Evolutionary conservation across 208 protist species (phyloP).

Genomic region (Acanthamoeba triangularis): DNA sequence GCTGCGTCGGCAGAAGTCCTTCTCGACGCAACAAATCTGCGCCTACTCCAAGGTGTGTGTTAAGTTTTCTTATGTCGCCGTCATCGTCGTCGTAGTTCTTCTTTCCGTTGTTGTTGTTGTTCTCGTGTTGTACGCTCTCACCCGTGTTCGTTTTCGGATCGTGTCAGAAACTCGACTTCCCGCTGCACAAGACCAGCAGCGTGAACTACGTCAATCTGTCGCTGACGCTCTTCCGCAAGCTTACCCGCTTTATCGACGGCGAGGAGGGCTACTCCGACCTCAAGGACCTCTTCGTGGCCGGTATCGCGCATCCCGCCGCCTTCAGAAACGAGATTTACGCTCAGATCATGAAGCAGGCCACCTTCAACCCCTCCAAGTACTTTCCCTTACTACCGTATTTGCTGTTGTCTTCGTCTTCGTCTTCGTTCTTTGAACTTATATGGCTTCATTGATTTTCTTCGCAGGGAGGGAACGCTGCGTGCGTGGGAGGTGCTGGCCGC

Average conservation of each 20-base stretch:
- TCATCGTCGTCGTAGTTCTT: not conserved
- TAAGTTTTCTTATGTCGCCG: too few species aligned
- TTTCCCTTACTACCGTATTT: not conserved
- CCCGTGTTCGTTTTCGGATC: not conserved
- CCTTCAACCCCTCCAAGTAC: constrained; percentile 14
- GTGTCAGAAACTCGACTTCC: not conserved
- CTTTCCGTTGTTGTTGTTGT: too few species aligned
- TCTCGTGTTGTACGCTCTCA: not conserved
- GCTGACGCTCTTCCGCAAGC: constrained; percentile 1
- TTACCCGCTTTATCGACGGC: constrained; percentile 31
- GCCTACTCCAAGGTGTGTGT: constrained; percentile 16
- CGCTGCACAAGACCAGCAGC: constrained; percentile 48
- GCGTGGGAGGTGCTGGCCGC: constrained; percentile 27
- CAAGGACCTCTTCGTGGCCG: constrained; percentile 11
- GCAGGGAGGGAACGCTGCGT: not conserved
- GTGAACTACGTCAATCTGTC: not conserved
- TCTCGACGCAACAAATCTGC: not conserved
- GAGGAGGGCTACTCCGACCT: not conserved
- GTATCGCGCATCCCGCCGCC: not conserved
- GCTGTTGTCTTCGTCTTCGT: too few species aligned
- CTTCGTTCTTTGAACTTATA: too few species aligned
- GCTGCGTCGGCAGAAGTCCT: not conserved
- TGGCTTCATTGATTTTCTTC: not conserved
- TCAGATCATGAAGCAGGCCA: constrained; percentile 67
- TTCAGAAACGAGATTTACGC: constrained; percentile 47